These are phyloP conservation scores for Tolypocladium paradoxum DNA, from an alignment of 2,329 filamentous ascomycete species.

Conservation along the genomic window DNA sequence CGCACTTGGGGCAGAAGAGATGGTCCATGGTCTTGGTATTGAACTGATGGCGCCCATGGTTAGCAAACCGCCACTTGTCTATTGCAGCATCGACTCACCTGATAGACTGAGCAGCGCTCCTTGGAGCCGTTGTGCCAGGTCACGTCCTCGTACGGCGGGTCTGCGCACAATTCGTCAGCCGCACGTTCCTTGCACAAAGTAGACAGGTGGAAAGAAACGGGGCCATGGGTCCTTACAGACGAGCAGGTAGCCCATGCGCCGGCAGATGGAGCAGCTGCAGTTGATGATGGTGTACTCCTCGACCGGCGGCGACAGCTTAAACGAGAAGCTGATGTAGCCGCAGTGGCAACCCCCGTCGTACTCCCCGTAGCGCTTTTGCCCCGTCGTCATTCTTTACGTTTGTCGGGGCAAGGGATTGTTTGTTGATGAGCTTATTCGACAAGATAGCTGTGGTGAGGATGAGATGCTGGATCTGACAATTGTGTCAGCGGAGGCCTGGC, in stretches of 20 bases:
- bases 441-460: background rate
- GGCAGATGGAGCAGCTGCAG: conserved; percentile 45
- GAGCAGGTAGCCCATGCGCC: conserved; percentile 38
- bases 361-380: conserved; percentile 12
- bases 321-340: conserved; percentile 35
- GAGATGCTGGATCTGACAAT: background rate
- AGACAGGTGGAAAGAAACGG: background rate
- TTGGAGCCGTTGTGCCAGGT: conserved; percentile 31
- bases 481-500: background rate
- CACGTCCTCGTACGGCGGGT: conserved; percentile 27
- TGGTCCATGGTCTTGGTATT: conserved; percentile 36
- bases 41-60: conserved; percentile 17
- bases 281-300: conserved; percentile 31
- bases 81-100: conserved; percentile 6
- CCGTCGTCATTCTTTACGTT: conserved; percentile 4
- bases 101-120: conserved; percentile 23
- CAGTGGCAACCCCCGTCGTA: conserved; percentile 44
- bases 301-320: conserved; percentile 37
- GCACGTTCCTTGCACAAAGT: background rate
- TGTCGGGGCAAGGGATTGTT: background rate
- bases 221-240: conserved; percentile 24
- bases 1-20: conserved; percentile 37
- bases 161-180: conserved; percentile 10
- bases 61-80: background rate
- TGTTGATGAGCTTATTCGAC: background rate